Conservation (phyloP, 1,284 basidiomycete species). For the Ustilago loliicola region DNA sequence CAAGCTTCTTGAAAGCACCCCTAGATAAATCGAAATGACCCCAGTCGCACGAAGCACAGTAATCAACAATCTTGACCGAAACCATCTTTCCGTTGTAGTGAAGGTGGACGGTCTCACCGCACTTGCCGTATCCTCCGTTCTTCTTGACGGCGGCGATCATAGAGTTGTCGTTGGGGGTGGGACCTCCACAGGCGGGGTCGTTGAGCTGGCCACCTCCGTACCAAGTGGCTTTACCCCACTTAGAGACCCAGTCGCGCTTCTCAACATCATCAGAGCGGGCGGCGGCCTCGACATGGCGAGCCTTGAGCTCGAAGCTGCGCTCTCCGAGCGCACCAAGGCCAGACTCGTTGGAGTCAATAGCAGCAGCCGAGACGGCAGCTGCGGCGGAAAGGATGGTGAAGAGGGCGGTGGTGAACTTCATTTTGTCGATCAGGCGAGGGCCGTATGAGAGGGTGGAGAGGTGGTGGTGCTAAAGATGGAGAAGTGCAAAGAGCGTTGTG, state of each 20-base stretch:
- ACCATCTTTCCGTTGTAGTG: constrained; percentile 64
- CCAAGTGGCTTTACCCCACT: constrained; percentile 60
- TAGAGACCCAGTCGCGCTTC: constrained; percentile 50
- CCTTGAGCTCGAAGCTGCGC: constrained; percentile 60
- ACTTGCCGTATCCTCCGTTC: constrained; percentile 58
- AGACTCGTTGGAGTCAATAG: constrained; percentile 51
- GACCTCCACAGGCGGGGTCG: constrained; percentile 66
- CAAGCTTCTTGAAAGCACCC: constrained; percentile 62
- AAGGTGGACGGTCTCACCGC: constrained; percentile 62
- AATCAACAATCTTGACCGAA: constrained; percentile 57
- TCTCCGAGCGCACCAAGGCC: constrained; percentile 45
- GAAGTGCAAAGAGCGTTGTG: constrained; percentile 15
- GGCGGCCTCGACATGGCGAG: constrained; percentile 45
- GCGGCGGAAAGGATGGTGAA: constrained; percentile 38
- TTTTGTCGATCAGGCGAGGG: constrained; percentile 19
- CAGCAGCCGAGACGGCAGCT: constrained; percentile 35
- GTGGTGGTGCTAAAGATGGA: neutral
- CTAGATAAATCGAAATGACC: constrained; percentile 61
- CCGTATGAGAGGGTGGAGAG: neutral
- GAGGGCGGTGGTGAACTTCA: constrained; percentile 59
- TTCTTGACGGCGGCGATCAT: constrained; percentile 60
- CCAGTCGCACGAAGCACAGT: constrained; percentile 57
- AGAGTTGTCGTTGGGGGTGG: constrained; percentile 54
- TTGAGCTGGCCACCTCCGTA: constrained; percentile 62
- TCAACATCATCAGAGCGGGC: constrained; percentile 24